phyloP scores from a whole-genome alignment of 2,329 filamentous ascomycete genomes.

The Ploettnerulaceae sp. region DNA sequence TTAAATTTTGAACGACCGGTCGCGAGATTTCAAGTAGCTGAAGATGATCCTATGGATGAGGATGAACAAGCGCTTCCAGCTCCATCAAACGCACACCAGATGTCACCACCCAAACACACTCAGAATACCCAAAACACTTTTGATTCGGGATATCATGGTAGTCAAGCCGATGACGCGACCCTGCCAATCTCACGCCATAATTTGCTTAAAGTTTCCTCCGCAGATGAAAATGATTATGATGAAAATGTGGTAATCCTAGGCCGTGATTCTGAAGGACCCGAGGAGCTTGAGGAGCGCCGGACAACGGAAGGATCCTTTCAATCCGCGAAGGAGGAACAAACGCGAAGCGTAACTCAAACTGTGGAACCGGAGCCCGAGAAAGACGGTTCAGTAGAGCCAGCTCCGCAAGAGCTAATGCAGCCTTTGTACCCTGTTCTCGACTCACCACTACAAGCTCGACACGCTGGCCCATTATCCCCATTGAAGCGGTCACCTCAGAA shows the following conservation, averaged over 20 bases:
- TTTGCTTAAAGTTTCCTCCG: conserved; percentile 9
- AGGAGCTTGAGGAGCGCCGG: conserved; percentile 25
- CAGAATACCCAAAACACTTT: conserved; percentile 35
- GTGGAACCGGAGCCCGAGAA: conserved; percentile 9
- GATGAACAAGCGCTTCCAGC: conserved; percentile 12
- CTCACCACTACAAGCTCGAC: conserved; percentile 24
- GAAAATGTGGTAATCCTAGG: conserved; percentile 17
- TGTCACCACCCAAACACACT: conserved; percentile 28
- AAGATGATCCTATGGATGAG: conserved; percentile 40
- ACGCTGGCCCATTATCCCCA: conserved; percentile 17
- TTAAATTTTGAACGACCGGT: conserved; percentile 28
- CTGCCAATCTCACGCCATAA: conserved; percentile 9
- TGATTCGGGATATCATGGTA: conserved; percentile 71
- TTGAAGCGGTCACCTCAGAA: conserved; percentile 22
- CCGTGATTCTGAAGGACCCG: conserved; percentile 26
- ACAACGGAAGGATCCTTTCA: conserved; percentile 37
- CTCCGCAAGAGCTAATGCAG: conserved; percentile 10
- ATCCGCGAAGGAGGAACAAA: conserved; percentile 44
- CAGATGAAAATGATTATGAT: conserved; percentile 11
- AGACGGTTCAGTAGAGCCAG: conserved; percentile 4
- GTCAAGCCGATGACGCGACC: conserved; percentile 39
- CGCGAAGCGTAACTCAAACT: conserved; percentile 22
- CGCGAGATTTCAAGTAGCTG: conserved; percentile 55
- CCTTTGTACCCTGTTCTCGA: conserved; percentile 24
- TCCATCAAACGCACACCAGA: conserved; percentile 12